Conservation (phyloP, 2,329 filamentous ascomycete genomes). For the Fusarium bulbicola region DNA sequence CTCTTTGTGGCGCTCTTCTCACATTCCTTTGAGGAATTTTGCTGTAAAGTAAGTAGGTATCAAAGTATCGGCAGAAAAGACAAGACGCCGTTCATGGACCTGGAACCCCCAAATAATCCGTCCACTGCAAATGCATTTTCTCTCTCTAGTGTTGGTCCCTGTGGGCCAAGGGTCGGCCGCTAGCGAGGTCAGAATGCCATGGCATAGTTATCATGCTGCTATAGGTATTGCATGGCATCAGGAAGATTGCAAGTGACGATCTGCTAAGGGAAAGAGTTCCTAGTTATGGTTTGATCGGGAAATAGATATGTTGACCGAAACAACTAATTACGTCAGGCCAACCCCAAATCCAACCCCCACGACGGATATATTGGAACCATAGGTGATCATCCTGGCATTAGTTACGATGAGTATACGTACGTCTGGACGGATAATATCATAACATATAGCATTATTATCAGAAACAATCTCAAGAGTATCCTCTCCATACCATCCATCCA, state of each 20-base stretch:
- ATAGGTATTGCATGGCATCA: not conserved
- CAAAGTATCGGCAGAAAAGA: constrained; percentile 7
- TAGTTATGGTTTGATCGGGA: constrained; percentile 2
- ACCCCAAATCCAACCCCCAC: constrained; percentile 34
- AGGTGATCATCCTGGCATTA: constrained; percentile 15
- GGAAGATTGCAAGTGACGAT: not conserved
- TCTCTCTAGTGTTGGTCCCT: constrained; percentile 2
- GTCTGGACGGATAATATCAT: not conserved
- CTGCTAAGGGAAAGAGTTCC: not conserved
- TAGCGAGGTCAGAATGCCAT: not conserved
- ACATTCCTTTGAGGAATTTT: constrained; percentile 3
- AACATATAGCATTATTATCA: not conserved
- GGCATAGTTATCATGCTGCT: not conserved
- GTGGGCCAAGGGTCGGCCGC: constrained; percentile 23
- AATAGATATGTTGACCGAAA: constrained; percentile 19
- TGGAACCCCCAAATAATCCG: constrained; percentile 33
- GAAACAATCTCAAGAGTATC: not conserved
- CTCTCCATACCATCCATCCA: not conserved
- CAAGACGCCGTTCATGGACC: constrained; percentile 19
- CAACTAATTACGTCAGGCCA: not conserved
- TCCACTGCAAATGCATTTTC: constrained; percentile 13
- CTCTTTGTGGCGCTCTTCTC: constrained; percentile 12
- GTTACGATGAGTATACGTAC: not conserved
- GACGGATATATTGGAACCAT: constrained; percentile 15
- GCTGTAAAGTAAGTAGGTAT: not conserved